Evolutionary conservation across 164 flowering plant genomes (phyloP).

Genomic region (Vitis amurensis): DNA sequence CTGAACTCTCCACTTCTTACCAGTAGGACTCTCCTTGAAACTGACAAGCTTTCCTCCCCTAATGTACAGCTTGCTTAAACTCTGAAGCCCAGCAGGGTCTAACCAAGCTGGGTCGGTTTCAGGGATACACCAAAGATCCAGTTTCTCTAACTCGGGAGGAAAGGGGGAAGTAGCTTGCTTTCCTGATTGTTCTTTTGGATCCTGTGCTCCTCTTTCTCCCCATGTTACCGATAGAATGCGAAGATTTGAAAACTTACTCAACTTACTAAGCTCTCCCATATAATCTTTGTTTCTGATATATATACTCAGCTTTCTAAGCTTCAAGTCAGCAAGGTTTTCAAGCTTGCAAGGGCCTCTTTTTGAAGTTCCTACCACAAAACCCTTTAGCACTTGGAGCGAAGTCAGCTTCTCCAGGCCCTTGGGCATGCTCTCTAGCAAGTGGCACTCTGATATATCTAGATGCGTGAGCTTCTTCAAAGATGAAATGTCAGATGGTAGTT

Average conservation of each 20-base stretch:
- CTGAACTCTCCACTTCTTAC: slow-evolving; percentile 14
- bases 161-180: too few species aligned
- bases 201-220: slow-evolving; percentile 13
- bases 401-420: slow-evolving; percentile 24
- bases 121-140: slow-evolving; percentile 40
- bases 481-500: slow-evolving; percentile 23
- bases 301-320: slow-evolving; percentile 37
- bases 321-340: slow-evolving; percentile 17
- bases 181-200: too few species aligned
- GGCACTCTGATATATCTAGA: slow-evolving; percentile 46
- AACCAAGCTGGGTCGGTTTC: slow-evolving; percentile 22
- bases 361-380: slow-evolving; percentile 32
- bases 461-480: slow-evolving; percentile 32
- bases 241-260: slow-evolving; percentile 5
- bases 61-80: slow-evolving; percentile 30
- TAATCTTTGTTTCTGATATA: slow-evolving; percentile 5
- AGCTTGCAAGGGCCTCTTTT: slow-evolving; percentile 16
- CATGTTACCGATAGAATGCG: slow-evolving; percentile 26
- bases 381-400: slow-evolving; percentile 46
- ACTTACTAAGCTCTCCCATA: not conserved
- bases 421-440: slow-evolving; percentile 39
- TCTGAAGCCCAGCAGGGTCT: not conserved
- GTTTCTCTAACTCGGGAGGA: slow-evolving; percentile 13
- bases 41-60: slow-evolving; percentile 33
- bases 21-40: too few species aligned